phyloP scores from a whole-genome alignment of 495 filamentous ascomycete genomes.

The Penicillium paradoxum region DNA sequence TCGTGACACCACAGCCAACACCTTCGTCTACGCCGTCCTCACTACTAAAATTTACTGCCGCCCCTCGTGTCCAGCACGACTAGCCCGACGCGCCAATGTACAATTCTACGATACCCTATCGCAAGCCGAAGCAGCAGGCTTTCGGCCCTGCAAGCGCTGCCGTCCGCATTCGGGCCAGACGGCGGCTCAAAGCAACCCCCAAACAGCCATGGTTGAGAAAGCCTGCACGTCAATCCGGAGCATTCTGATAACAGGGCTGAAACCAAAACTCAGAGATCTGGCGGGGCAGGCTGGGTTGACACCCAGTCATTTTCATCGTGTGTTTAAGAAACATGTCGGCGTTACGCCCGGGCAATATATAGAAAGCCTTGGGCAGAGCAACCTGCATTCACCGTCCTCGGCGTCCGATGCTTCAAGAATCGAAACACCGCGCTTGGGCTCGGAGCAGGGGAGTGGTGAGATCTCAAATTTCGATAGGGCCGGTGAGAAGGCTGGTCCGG shows the following conservation, averaged over 20 bases:
- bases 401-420: conserved; percentile 7
- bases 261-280: conserved; percentile 45
- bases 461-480: conserved; percentile 8
- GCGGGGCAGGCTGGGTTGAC: conserved; percentile 52
- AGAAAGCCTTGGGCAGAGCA: conserved; percentile 9
- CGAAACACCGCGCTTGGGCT: conserved; percentile 10
- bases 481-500: conserved; percentile 8
- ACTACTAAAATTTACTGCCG: conserved; percentile 63
- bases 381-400: neutral
- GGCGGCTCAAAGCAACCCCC: conserved; percentile 35
- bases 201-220: conserved; percentile 39
- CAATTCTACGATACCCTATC: conserved; percentile 52
- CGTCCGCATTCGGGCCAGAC: conserved; percentile 42
- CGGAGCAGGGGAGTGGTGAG: conserved; percentile 1
- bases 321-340: conserved; percentile 56
- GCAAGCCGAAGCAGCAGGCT: conserved; percentile 53
- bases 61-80: conserved; percentile 54
- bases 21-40: conserved; percentile 59
- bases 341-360: conserved; percentile 57
- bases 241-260: conserved; percentile 23
- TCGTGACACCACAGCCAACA: conserved; percentile 45
- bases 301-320: conserved; percentile 58
- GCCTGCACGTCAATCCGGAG: conserved; percentile 36
- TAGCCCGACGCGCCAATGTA: conserved; percentile 58
- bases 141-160: conserved; percentile 61